Evolutionary conservation across 2,329 filamentous ascomycete genomes (phyloP), one percentile per base, ranked within the genome.

Genomic region (Coniochaeta prunicola): DNA sequence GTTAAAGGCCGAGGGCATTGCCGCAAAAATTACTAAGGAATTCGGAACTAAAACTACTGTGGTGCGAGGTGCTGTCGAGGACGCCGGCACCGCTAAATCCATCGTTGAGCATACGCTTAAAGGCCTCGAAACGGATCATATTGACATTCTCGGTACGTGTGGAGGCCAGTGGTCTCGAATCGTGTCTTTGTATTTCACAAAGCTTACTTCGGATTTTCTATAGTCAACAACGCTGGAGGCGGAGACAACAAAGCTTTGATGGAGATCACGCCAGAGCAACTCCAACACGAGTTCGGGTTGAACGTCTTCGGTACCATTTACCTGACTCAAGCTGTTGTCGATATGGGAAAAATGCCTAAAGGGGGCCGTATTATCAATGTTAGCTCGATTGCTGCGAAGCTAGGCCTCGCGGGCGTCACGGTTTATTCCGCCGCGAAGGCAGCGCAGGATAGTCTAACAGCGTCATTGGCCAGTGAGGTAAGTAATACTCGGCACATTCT

Each of bases 331-430:
- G 67, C 67, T 34, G 63, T 62, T 8, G 59, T 68, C 26, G 56
- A 57, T 26, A 63, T 55, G 10, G 60, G 60, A 19, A 58, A 67
- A 10, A 73, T 73, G 69, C 69, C 70, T 2, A 61, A 57, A 12
- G 71, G 71, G 19, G 68, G 72, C 28, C 69, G 72, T 6, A 70
- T 74, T 56, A 66, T 73, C 61, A 74, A 73, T 59, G 64, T 71
- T 28, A 66, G 69, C 38, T 66, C 64, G 12, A 65, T 69, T 53
- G 62, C 65, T 12, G 69, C 70, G 12, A 72, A 69, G 53, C 30
- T 56, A 3, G 54, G 31, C 24, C 31, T 38, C n/a, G n/a, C 4
- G 24, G 24, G n/a, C 8, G 24, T 28, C 54, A 38, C 34, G n/a
- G 56, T 61, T 45, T 61, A 61, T 54, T 53, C 50, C 7, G 57